Evolutionary conservation across 2,329 filamentous ascomycete genomes (phyloP), one percentile per base, ranked within the genome.

Genomic region (Aspergillus chevalieri): DNA sequence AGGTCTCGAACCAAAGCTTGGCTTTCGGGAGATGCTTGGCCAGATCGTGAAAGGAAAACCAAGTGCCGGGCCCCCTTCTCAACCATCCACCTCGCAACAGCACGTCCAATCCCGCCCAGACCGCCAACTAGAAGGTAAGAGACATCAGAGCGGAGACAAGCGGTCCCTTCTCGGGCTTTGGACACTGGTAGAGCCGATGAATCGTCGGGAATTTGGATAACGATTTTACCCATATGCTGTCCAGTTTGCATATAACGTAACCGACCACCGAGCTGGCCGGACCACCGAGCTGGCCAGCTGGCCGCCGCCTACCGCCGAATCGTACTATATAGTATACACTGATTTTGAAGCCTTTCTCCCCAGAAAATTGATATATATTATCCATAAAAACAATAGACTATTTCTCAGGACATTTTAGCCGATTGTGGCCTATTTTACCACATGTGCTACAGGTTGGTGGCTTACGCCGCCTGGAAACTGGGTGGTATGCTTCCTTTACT

Each of bases 51-150:
- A 2, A 58, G 49, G 10, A 50, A 52, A 1, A 54, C 19, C 2
- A 59, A 24, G 7, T 50, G 39, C 12, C 48, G 46, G 14, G 57
- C 58, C 4, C 56, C 56, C 2, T 47, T 22, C 6, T 50, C 47
- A 4, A 56, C 52, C 52, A 60, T 54, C 44, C 56, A 53, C 3
- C 22, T 41, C 0, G 52, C 44, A 5, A 60, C 15, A 8, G 46
- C 45, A 2, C 54, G 48, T 17, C 57, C 57, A 0, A 60, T 14
- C 4, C 58, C 58, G 1, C 53, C 56, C 3, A 55, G 34, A 0
- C 57, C 55, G 4, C 55, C 58, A 1, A 54, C 34, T 4, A 60
- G 30, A 6, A 60, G 47, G 28, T 58, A 60, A 3, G 41, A 52
- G 1, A 22, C 43, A 14, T 51, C 24, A 4, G 41, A 26, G 14